Base-by-base conservation (phyloP, 225 moss, liverwort and hornwort genomes). In the Physcomitrium patens region DNA sequence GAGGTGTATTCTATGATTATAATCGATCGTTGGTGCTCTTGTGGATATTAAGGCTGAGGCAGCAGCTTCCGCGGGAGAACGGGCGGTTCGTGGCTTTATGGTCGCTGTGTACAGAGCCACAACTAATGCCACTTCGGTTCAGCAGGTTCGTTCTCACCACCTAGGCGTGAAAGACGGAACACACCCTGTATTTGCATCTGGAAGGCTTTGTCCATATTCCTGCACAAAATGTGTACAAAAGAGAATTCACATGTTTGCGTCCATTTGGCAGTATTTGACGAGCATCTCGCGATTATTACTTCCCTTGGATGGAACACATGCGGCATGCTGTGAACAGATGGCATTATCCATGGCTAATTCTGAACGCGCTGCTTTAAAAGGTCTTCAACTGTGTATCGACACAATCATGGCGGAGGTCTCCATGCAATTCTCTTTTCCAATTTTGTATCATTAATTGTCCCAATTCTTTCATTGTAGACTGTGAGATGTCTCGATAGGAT, bases 251-350 rank as follows among this genome's bases (percentile, higher is more conserved):
- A 31, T 11, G 28, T 19, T 48, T 61, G 43, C 45, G 55, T 70
- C 47, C 71, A 5, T 69, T 18, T 77, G 81, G 81, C 94, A 97
- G 96, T 90, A 97, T 86, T 85, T 97, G 80, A 87, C 91, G 12
- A 90, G 84, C 61, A 83, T 97, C 60, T 82, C 85, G 49, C 85
- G 93, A 28, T 80, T 93, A 44, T 79, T 97, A 63, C 86, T 96
- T 62, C 92, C 94, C n/a, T 88, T 94, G 8, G 96, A 97, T 86
- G 94, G 96, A 83, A 92, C 94, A 71, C 83, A 97, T 91, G 92
- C 94, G 50, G 92, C 94, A 75, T 97, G 96, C 81, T 94, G 96
- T 80, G 94, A 97, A 87, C 92, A 97, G 77, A 97, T 97, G 94
- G 96, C 96, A 54, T 87, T 86, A 73, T 84, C 94, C 23, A 93